phyloP scores from a whole-genome alignment of 495 filamentous ascomycete genomes.

The Trichoderma erinaceum region DNA sequence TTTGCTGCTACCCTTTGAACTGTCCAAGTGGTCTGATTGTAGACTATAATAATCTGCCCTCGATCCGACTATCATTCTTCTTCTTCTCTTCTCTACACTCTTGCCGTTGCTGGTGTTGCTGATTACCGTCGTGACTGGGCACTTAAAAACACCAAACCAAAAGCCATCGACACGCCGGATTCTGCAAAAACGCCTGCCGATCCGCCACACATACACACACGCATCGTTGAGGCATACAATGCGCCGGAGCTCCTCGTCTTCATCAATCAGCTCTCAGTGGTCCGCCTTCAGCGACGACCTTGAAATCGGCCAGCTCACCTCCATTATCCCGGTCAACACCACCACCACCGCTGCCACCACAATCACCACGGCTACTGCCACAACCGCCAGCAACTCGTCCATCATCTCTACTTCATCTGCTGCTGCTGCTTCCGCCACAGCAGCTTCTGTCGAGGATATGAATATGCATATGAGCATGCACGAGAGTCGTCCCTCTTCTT shows the following conservation, averaged over 20 bases:
- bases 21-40: background rate
- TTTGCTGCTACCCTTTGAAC: background rate
- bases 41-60: background rate
- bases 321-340: background rate
- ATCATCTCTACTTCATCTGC: background rate
- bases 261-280: background rate
- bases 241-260: background rate
- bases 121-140: background rate
- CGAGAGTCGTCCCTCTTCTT: background rate
- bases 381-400: background rate
- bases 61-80: background rate
- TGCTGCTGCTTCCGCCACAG: background rate
- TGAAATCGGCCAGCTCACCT: background rate
- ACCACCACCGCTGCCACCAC: constrained; percentile 5
- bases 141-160: background rate
- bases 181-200: background rate
- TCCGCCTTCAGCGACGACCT: constrained; percentile 6
- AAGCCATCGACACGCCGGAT: background rate
- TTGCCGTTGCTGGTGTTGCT: background rate
- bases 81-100: background rate
- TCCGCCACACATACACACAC: background rate
- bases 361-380: constrained; percentile 10
- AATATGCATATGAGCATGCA: background rate
- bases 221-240: background rate
- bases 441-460: background rate